Conservation (phyloP, 1,284 basidiomycete genomes). For the Apiotrichum mycotoxinovorans region DNA sequence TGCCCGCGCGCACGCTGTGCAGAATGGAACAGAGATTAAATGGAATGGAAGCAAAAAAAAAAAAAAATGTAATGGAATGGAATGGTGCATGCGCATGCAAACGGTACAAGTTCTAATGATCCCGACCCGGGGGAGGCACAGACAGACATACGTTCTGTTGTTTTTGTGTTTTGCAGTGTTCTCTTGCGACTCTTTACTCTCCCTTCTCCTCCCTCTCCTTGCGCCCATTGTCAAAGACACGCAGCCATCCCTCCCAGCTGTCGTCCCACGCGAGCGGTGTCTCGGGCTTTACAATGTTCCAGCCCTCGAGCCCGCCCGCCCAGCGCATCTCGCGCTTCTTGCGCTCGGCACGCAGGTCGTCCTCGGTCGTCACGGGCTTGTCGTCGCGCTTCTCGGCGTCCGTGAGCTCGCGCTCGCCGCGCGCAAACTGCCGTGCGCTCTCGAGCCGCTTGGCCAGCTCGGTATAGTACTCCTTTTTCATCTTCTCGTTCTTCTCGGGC, state of each 20-base stretch:
- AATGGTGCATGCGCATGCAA: conserved; percentile 3
- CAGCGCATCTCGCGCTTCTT: conserved; percentile 82
- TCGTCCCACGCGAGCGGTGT: conserved; percentile 70
- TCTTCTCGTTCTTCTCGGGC: conserved; percentile 63
- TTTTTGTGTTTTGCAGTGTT: too few species aligned
- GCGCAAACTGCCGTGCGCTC: conserved; percentile 69
- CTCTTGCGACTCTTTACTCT: too few species aligned
- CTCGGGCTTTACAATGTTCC: conserved; percentile 67
- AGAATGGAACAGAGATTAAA: too few species aligned
- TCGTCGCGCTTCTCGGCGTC: conserved; percentile 65
- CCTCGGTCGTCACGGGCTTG: conserved; percentile 80
- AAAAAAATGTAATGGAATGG: too few species aligned
- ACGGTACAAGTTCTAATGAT: neutral
- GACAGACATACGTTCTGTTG: neutral
- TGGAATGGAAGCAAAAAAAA: too few species aligned
- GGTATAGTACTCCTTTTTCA: conserved; percentile 73
- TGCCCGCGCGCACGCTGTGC: too few species aligned
- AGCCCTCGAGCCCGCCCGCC: conserved; percentile 71
- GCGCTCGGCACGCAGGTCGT: conserved; percentile 76
- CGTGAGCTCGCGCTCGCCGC: conserved; percentile 75
- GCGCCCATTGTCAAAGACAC: conserved; percentile 55
- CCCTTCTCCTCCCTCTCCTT: neutral
- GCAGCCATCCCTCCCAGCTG: conserved; percentile 63
- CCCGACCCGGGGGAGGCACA: too few species aligned
- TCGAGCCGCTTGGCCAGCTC: conserved; percentile 66